Percentiles rank a stretch among this genome's conserved stretches.
Evolutionary conservation across 2,329 filamentous ascomycete species (phyloP).

Genomic region (Exophiala xenobiotica): DNA sequence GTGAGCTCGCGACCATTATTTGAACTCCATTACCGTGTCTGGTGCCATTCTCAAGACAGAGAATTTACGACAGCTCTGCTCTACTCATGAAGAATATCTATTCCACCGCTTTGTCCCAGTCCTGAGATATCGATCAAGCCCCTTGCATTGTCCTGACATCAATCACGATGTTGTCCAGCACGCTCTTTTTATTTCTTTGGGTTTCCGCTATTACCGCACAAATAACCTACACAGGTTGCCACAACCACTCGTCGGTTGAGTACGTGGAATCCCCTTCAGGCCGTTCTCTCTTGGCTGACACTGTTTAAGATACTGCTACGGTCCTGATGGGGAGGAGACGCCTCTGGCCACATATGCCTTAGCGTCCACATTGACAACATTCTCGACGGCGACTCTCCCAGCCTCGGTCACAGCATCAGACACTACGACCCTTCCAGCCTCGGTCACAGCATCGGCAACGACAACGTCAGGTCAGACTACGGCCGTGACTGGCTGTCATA

Average conservation of each 20-base stretch:
- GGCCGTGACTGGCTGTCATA: constrained; percentile 55
- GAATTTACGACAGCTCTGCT: too few relatives aligned
- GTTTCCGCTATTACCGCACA: constrained; percentile 4
- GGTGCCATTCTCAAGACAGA: too few relatives aligned
- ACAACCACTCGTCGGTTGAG: constrained; percentile 35
- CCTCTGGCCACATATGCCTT: constrained; percentile 30
- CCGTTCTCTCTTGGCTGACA: background rate
- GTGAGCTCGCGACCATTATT: background rate
- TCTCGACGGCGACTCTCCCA: constrained; percentile 17
- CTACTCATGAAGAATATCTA: too few relatives aligned
- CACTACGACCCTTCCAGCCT: constrained; percentile 19
- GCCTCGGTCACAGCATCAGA: constrained; percentile 32
- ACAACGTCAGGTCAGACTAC: constrained; percentile 38
- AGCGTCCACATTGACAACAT: constrained; percentile 19
- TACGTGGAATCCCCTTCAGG: constrained; percentile 15
- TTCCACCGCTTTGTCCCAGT: background rate
- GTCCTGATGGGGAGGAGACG: constrained; percentile 34
- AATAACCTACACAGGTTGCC: constrained; percentile 34
- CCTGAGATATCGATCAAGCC: background rate
- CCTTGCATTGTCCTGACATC: background rate
- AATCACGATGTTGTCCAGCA: constrained; percentile 8
- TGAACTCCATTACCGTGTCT: too few relatives aligned
- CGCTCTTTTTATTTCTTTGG: constrained; percentile 2
- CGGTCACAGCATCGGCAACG: constrained; percentile 19
- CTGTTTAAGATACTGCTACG: constrained; percentile 32